Conservation (phyloP, 306 rosid genomes). For the Dalbergia cochinchinensis region DNA sequence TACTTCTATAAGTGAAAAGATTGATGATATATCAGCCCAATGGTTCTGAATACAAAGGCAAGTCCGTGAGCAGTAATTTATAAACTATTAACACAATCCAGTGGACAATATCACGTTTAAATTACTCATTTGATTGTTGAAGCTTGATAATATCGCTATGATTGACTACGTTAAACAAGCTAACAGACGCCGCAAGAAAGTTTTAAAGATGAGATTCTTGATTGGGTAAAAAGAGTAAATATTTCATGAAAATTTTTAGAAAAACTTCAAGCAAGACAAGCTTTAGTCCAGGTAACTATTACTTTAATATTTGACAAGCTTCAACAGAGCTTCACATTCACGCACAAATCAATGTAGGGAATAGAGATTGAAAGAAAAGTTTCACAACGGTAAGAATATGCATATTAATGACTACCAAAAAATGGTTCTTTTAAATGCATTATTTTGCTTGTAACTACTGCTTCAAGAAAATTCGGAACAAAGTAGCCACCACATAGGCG, state of each 20-base stretch:
- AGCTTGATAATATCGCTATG: too few relatives aligned
- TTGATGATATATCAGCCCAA: too few relatives aligned
- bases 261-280: slow-evolving; percentile 4
- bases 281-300: background rate
- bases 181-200: too few relatives aligned
- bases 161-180: too few relatives aligned
- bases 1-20: background rate
- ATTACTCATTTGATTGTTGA: too few relatives aligned
- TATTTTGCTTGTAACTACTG: background rate
- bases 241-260: too few relatives aligned
- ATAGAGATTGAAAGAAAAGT: background rate
- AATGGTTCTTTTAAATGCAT: too few relatives aligned
- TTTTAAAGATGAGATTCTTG: too few relatives aligned
- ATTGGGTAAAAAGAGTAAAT: too few relatives aligned
- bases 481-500: slow-evolving; percentile 6
- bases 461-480: background rate
- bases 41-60: too few relatives aligned
- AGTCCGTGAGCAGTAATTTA: too few relatives aligned
- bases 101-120: background rate
- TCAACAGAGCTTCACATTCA: slow-evolving; percentile 8
- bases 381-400: slow-evolving; percentile 2
- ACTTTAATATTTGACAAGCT: slow-evolving; percentile 14
- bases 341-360: background rate
- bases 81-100: too few relatives aligned
- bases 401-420: background rate